Conservation (phyloP, 2,329 filamentous ascomycete genomes). For the Curvularia spicifera region DNA sequence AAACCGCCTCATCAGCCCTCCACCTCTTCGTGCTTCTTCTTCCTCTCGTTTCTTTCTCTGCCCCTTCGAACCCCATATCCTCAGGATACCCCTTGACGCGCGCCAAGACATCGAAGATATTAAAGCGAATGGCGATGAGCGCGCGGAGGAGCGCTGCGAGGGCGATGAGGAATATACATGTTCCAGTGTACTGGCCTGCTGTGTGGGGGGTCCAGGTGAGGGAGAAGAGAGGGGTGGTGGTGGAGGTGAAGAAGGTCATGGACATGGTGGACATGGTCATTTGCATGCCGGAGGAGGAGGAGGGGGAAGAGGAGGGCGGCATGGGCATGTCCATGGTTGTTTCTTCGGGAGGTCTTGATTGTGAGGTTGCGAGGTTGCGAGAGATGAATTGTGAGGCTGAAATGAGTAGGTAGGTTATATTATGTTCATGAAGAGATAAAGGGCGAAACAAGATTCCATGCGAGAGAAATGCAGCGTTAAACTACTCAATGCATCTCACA, state of each 20-base stretch:
- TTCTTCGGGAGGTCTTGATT: too few species aligned
- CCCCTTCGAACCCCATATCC: slow-evolving; percentile 49
- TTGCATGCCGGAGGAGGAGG: slow-evolving; percentile 3
- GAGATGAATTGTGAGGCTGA: too few species aligned
- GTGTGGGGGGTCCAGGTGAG: slow-evolving; percentile 72
- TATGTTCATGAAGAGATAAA: too few species aligned
- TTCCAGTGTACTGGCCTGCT: slow-evolving; percentile 76
- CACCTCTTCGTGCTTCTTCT: slow-evolving; percentile 62
- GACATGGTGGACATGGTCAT: slow-evolving; percentile 49
- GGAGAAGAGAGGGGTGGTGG: slow-evolving; percentile 69
- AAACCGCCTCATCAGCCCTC: slow-evolving; percentile 77
- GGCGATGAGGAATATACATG: slow-evolving; percentile 85
- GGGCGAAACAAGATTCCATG: too few species aligned
- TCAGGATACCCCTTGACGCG: slow-evolving; percentile 58
- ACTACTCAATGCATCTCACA: too few species aligned
- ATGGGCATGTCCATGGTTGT: slow-evolving; percentile 6
- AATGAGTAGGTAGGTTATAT: too few species aligned
- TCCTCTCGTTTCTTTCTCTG: neutral
- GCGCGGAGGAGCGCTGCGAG: slow-evolving; percentile 72
- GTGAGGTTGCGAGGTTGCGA: too few species aligned
- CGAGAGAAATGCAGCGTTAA: too few species aligned
- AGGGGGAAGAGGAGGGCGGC: slow-evolving; percentile 23
- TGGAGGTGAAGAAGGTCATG: slow-evolving; percentile 69
- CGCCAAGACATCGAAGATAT: slow-evolving; percentile 56
- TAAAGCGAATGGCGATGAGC: slow-evolving; percentile 70